Conservation (phyloP, 1,139 yeast genomes). For the Candida pseudoviswanathii region DNA sequence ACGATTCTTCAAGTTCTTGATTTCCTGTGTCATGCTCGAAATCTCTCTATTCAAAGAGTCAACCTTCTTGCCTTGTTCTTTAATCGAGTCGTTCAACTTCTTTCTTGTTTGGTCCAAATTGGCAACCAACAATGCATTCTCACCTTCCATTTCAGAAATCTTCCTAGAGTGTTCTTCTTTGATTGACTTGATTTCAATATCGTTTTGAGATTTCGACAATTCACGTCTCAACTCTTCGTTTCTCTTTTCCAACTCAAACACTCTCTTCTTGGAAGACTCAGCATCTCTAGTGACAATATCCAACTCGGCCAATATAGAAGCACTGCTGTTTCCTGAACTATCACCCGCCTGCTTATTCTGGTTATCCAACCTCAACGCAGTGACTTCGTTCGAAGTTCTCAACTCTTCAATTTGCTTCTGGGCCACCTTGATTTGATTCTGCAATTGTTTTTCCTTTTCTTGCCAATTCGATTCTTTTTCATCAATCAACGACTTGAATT, state of each 20-base stretch:
- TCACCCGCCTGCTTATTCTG: constrained; percentile 17
- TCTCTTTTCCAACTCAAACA: constrained; percentile 72
- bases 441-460: constrained; percentile 48
- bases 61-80: constrained; percentile 34
- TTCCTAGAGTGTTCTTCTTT: constrained; percentile 42
- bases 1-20: constrained; percentile 49
- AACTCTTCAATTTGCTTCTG: constrained; percentile 56
- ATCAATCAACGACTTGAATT: constrained; percentile 56
- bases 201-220: constrained; percentile 54
- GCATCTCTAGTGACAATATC: constrained; percentile 74
- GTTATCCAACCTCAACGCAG: constrained; percentile 49
- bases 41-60: constrained; percentile 50
- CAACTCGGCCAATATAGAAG: constrained; percentile 51
- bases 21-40: constrained; percentile 50
- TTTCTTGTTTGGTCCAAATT: constrained; percentile 57
- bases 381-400: constrained; percentile 56
- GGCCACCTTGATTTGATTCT: constrained; percentile 46
- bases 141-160: constrained; percentile 62
- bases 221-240: constrained; percentile 75
- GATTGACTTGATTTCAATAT: constrained; percentile 34
- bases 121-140: constrained; percentile 65
- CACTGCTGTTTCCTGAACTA: constrained; percentile 13
- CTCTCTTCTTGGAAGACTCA: constrained; percentile 69
- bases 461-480: constrained; percentile 67
- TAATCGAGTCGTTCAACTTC: constrained; percentile 29